Conservation (phyloP, 2,329 filamentous ascomycete genomes). For the Aureobasidium sp. region DNA sequence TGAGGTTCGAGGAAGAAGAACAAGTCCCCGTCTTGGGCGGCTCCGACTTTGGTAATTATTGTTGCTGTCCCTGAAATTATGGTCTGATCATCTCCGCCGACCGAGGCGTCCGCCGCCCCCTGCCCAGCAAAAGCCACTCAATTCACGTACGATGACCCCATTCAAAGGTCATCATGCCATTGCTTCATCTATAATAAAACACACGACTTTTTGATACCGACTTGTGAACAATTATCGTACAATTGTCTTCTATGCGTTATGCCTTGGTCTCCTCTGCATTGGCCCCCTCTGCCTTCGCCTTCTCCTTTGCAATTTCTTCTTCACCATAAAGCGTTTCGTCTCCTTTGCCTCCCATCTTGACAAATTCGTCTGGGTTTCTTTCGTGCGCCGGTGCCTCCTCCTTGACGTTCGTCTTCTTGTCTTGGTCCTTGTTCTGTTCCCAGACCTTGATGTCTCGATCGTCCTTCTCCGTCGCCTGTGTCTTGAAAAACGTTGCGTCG, state of each 20-base stretch:
- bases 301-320: conserved; percentile 31
- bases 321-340: conserved; percentile 69
- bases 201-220: background rate
- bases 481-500: conserved; percentile 54
- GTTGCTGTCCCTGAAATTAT: conserved; percentile 7
- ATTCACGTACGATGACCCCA: background rate
- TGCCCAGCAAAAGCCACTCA: background rate
- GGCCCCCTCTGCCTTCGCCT: background rate
- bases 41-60: background rate
- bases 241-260: background rate
- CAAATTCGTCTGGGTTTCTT: conserved; percentile 65
- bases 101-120: background rate
- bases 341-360: conserved; percentile 75
- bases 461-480: conserved; percentile 44
- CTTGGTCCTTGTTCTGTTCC: conserved; percentile 54
- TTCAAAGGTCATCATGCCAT: background rate
- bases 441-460: conserved; percentile 63
- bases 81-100: background rate
- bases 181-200: background rate
- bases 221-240: background rate
- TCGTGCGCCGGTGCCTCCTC: conserved; percentile 36
- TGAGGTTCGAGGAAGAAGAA: background rate
- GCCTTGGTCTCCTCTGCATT: conserved; percentile 11
- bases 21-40: background rate
- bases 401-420: conserved; percentile 13